Conservation (phyloP, 1,284 basidiomycete genomes). For the Fomitopsis betulina region DNA sequence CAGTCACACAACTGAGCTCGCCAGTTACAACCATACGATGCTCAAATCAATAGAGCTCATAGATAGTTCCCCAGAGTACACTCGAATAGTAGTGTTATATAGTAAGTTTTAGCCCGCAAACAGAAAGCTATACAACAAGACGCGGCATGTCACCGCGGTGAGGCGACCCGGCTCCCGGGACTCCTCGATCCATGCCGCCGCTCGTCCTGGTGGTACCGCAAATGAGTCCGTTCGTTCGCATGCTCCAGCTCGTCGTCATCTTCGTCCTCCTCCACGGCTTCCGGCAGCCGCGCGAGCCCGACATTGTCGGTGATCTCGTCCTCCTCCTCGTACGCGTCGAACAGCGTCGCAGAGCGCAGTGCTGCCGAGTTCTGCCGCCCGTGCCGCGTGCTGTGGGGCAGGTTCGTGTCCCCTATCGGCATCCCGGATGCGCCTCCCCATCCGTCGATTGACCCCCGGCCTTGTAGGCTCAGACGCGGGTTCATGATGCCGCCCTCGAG, state of each 20-base stretch:
- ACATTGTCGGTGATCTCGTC: conserved; percentile 24
- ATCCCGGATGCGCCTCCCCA: conserved; percentile 50
- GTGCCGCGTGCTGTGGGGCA: conserved; percentile 32
- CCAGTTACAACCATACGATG: no score
- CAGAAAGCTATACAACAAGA: conserved; percentile 4
- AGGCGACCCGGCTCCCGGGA: conserved; percentile 20
- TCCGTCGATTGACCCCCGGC: conserved; percentile 65
- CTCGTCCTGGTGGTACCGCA: conserved; percentile 22
- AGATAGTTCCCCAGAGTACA: conserved; percentile 2
- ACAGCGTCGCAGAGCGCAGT: conserved; percentile 58
- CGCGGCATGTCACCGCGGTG: conserved; percentile 8
- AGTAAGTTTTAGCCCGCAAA: neutral
- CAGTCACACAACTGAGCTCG: no score
- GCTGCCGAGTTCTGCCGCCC: conserved; percentile 43
- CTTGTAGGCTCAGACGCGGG: conserved; percentile 65
- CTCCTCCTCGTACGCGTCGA: conserved; percentile 55
- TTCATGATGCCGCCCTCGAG: conserved; percentile 78
- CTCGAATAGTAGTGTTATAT: neutral
- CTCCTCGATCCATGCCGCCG: conserved; percentile 18
- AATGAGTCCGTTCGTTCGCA: conserved; percentile 32
- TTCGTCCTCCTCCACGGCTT: conserved; percentile 28
- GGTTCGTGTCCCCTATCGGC: conserved; percentile 29
- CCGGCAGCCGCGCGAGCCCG: conserved; percentile 25
- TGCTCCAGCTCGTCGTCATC: conserved; percentile 31
- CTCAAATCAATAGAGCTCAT: neutral